Evolutionary conservation across 352 stramenopile species (phyloP).

Genomic region (Poterioochromonas sp.): DNA sequence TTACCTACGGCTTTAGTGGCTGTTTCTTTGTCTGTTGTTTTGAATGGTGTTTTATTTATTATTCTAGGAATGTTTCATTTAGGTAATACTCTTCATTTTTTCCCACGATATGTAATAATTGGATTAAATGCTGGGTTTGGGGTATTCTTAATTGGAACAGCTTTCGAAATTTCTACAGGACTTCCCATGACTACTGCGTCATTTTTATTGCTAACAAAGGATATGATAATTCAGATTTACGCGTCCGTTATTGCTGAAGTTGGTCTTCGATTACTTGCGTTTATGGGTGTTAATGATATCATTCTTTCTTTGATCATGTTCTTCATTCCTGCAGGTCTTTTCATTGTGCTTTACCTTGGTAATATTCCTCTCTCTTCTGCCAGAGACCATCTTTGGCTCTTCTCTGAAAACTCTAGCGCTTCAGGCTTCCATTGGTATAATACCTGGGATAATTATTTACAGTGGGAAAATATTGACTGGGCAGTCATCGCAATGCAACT

Average conservation of each 20-base stretch:
- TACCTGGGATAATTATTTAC: neutral
- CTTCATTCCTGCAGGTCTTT: constrained; percentile 27
- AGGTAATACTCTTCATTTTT: constrained; percentile 79
- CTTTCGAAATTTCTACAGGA: constrained; percentile 68
- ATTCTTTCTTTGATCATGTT: too few species aligned
- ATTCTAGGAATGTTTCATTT: constrained; percentile 71
- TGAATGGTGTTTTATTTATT: constrained; percentile 77
- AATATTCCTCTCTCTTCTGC: neutral
- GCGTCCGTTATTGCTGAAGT: too few species aligned
- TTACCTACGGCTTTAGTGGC: constrained; percentile 80
- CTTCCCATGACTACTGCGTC: constrained; percentile 45
- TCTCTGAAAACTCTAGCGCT: too few species aligned
- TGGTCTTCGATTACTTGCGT: too few species aligned
- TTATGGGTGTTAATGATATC: too few species aligned
- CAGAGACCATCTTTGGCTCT: neutral
- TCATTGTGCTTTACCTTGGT: neutral
- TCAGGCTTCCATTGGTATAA: constrained; percentile 2
- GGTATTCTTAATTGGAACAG: constrained; percentile 67
- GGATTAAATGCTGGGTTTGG: constrained; percentile 86
- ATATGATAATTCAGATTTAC: too few species aligned
- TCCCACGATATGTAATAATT: constrained; percentile 84
- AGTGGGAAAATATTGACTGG: constrained; percentile 48
- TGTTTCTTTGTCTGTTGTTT: constrained; percentile 71
- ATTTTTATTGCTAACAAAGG: too few species aligned
- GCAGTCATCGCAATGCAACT: constrained; percentile 48